Conservation (phyloP, 352 stramenopile genomes). For the Globisporangium abappressorium region DNA sequence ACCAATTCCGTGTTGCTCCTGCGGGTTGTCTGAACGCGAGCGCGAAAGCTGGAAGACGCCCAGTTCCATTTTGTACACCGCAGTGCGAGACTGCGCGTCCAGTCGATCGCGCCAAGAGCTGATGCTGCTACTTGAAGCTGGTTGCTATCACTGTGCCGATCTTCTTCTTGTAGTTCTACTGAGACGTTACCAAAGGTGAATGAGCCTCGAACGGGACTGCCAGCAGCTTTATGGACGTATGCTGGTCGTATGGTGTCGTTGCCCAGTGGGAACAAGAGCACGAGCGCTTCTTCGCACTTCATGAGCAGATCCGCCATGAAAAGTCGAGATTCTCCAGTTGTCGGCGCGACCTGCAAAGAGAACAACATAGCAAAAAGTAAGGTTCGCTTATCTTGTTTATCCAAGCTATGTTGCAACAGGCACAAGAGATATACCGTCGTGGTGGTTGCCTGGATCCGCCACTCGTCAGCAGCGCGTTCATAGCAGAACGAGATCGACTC, state of each 20-base stretch:
- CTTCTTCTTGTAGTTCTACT: slow-evolving; percentile 6
- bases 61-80: slow-evolving; percentile 43
- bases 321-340: background rate
- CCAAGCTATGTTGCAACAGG: no score
- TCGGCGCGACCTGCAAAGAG: slow-evolving; percentile 15
- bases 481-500: slow-evolving; percentile 35
- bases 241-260: slow-evolving; percentile 39
- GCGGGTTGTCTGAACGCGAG: slow-evolving; percentile 18
- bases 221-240: slow-evolving; percentile 44
- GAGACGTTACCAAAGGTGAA: slow-evolving; percentile 24
- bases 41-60: slow-evolving; percentile 35
- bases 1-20: background rate
- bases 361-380: background rate
- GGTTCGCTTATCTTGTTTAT: background rate
- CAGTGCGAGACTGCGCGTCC: slow-evolving; percentile 38
- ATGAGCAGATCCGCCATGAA: slow-evolving; percentile 27
- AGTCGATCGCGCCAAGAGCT: slow-evolving; percentile 36
- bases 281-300: slow-evolving; percentile 30
- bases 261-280: slow-evolving; percentile 35
- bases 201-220: slow-evolving; percentile 23
- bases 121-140: background rate
- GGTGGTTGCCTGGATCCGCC: slow-evolving; percentile 24
- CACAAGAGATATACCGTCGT: slow-evolving; percentile 14
- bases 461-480: slow-evolving; percentile 16
- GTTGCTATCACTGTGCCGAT: background rate